phyloP scores from a whole-genome alignment of 2,329 filamentous ascomycete species.

The Xylaria sp. region DNA sequence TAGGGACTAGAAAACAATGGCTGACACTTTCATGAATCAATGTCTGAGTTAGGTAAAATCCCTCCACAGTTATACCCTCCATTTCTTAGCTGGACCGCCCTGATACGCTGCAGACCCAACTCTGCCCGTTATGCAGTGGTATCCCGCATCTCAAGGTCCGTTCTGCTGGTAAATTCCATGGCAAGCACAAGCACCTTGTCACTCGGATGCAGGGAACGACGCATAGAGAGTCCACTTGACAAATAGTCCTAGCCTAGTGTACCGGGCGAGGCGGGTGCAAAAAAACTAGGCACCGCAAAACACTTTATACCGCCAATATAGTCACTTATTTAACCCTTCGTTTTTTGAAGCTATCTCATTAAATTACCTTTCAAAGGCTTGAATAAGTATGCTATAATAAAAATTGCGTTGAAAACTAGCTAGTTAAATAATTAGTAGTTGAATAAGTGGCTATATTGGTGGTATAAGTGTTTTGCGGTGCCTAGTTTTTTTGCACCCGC shows the following conservation, averaged over 20 bases:
- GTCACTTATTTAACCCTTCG: too few species aligned
- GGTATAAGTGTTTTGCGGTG: too few species aligned
- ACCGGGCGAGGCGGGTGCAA: too few species aligned
- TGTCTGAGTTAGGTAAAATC: not conserved
- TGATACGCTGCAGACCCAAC: not conserved
- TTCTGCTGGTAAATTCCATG: not conserved
- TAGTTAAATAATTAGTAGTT: too few species aligned
- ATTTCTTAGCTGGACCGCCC: not conserved
- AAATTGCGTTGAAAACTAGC: too few species aligned
- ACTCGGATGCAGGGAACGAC: not conserved
- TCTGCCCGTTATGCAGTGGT: not conserved
- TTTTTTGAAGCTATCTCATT: too few species aligned
- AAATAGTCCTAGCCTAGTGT: constrained; percentile 11
- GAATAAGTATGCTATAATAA: too few species aligned
- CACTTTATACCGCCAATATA: too few species aligned
- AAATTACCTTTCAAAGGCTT: too few species aligned
- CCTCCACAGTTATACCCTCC: constrained; percentile 1
- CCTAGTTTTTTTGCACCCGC: too few species aligned
- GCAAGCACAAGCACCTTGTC: not conserved
- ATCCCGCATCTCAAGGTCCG: constrained; percentile 3
- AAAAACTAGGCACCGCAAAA: too few species aligned
- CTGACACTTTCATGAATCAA: not conserved
- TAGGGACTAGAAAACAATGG: not conserved
- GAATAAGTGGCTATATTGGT: too few species aligned
- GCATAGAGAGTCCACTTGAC: constrained; percentile 1